These are phyloP conservation scores for Verticillium alfalfae DNA, from an alignment of 2,329 filamentous ascomycete species.

Conservation along the genomic window DNA sequence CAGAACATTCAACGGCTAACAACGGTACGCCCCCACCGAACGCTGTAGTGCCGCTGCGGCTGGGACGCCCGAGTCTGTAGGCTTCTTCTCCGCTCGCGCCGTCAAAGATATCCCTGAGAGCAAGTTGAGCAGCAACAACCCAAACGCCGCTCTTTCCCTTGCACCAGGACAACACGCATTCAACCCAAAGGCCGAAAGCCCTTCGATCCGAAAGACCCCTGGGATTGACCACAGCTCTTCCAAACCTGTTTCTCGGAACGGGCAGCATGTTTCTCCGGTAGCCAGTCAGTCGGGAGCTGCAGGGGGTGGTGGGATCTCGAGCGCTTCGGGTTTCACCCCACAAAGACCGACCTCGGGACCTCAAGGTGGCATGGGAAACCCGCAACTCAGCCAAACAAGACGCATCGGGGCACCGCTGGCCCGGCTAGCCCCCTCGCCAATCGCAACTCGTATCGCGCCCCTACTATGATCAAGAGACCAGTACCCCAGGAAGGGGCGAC, in stretches of 20 bases:
- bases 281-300: slow-evolving; percentile 15
- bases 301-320: slow-evolving; percentile 9
- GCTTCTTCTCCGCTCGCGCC: slow-evolving; percentile 68
- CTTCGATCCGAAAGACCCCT: slow-evolving; percentile 82
- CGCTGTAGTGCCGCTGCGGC: slow-evolving; percentile 13
- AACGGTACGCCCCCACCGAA: slow-evolving; percentile 15
- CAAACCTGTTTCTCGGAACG: slow-evolving; percentile 60
- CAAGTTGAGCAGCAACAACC: slow-evolving; percentile 30
- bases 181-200: slow-evolving; percentile 70
- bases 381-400: slow-evolving; percentile 46
- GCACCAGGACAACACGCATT: slow-evolving; percentile 49
- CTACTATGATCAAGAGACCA: slow-evolving; percentile 49
- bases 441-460: slow-evolving; percentile 52
- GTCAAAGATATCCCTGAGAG: slow-evolving; percentile 49
- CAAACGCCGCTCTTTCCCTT: slow-evolving; percentile 30
- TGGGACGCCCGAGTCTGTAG: slow-evolving; percentile 35
- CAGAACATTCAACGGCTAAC: slow-evolving; percentile 5
- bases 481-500: slow-evolving; percentile 24
- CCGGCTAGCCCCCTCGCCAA: slow-evolving; percentile 53
- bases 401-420: slow-evolving; percentile 52
- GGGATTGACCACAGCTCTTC: slow-evolving; percentile 79
- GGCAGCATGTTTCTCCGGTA: slow-evolving; percentile 43
- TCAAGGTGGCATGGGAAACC: slow-evolving; percentile 34
- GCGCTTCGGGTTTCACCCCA: slow-evolving; percentile 11
- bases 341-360: slow-evolving; percentile 2